Base-by-base conservation (phyloP, 306 rosid species). In the Pachyrhizus erosus region DNA sequence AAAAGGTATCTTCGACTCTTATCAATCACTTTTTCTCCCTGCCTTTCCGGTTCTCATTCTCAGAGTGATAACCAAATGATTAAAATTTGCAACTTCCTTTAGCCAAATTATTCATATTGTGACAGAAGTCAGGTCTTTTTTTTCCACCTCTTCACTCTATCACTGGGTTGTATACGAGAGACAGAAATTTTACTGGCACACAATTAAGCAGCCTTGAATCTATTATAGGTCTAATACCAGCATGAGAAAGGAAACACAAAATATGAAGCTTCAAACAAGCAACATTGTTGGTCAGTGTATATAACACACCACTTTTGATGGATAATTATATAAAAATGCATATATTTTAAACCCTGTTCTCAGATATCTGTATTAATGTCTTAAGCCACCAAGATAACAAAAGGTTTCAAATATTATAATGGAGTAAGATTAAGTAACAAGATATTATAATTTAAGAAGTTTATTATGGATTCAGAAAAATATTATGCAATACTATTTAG, bases 391-490 rank as follows among this genome's bases (percentile, higher is more conserved):
- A 54, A 48, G 75, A 46, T 37, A 58, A 52, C 21, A 65, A 15
- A 69, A 21, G 21, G 29, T 42, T 76, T 52, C 61, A 39, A 65
- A 49, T 49, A 27, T 10, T 54, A 17, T 1, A 17, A 48, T 67
- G 82, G 42, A 29, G 18, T 14, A 54, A 23, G 54, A 60, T 80
- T 75, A 49, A 9, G n/a, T 17, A 67, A 37, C 31, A 69, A 46
- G 64, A 64, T 20, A 69, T 48, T 31, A 65, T 65, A 5, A 70
- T 57, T 49, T 33, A 20, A 81, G 13, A 51, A 76, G 55, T 42
- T 51, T 65, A 11, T 51, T 21, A 76, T n/a, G 49, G 65, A 13
- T 61, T 76, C 57, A 42, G 8, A 70, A 51, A 68, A 49, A 5
- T 11, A 31, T 51, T 76, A 65, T 31, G 60, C 65, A 52, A n/a